Conservation (phyloP, 768 basidiomycete genomes). For the Dendrothele bispora region DNA sequence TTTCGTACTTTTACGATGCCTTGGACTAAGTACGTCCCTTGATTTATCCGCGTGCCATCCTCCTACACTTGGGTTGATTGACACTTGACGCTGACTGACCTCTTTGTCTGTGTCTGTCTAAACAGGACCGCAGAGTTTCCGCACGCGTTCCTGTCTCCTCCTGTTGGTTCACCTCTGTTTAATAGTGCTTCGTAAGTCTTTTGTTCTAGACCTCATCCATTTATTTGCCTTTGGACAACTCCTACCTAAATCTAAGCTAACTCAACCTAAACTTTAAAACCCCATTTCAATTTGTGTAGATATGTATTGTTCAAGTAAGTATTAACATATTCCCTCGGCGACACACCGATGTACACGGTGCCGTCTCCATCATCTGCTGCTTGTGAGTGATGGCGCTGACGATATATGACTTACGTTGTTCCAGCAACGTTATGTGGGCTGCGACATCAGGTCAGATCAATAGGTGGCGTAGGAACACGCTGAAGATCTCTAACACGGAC, state of each 20-base stretch:
- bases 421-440: constrained; percentile 61
- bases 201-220: background rate
- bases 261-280: background rate
- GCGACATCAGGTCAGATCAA: constrained; percentile 69
- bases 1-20: constrained; percentile 67
- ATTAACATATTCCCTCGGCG: background rate
- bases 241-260: background rate
- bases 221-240: background rate
- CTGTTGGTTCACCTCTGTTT: constrained; percentile 62
- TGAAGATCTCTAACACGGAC: constrained; percentile 52
- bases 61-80: too few relatives aligned
- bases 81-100: too few relatives aligned
- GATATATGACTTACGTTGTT: constrained; percentile 61
- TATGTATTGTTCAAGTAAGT: constrained; percentile 61
- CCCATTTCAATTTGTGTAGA: constrained; percentile 20
- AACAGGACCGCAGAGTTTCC: constrained; percentile 62
- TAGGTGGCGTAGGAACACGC: constrained; percentile 54
- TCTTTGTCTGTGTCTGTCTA: too few relatives aligned
- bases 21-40: constrained; percentile 51
- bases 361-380: too few relatives aligned
- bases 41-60: background rate
- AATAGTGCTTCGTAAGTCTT: constrained; percentile 54
- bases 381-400: constrained; percentile 72
- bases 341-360: too few relatives aligned
- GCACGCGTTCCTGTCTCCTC: constrained; percentile 62